These are phyloP conservation scores for Backusella mclennaniae DNA, from an alignment of 192 early-diverging fungal species.

Conservation along the genomic window DNA sequence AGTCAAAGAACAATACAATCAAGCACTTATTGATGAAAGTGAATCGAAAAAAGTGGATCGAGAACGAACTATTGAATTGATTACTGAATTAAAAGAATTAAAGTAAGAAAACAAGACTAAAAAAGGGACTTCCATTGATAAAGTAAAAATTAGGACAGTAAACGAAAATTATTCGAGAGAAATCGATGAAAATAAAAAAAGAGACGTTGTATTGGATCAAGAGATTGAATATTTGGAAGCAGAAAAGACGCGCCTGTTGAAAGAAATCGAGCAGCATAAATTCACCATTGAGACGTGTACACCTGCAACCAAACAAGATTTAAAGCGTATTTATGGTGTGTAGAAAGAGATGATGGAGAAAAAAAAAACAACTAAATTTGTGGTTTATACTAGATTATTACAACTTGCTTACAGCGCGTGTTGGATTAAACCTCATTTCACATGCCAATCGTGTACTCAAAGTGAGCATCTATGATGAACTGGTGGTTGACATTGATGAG, in stretches of 20 bases:
- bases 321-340: not conserved
- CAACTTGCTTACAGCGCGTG: not conserved
- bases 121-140: not conserved
- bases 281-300: not conserved
- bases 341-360: too few species aligned
- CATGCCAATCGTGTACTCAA: not conserved
- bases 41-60: not conserved
- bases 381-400: not conserved
- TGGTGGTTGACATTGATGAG: not conserved
- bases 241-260: not conserved
- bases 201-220: not conserved
- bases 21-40: not conserved
- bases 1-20: not conserved
- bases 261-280: not conserved
- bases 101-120: not conserved
- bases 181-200: not conserved
- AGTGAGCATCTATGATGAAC: not conserved
- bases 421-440: not conserved
- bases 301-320: not conserved
- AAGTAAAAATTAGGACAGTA: not conserved
- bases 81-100: not conserved
- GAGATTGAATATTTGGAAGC: not conserved
- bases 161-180: not conserved
- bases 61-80: not conserved
- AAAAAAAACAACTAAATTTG: too few species aligned